Evolutionary conservation across 2,329 filamentous ascomycete genomes (phyloP), one percentile per base, ranked within the genome.

Genomic region (Calcarisporium arbuscula): DNA sequence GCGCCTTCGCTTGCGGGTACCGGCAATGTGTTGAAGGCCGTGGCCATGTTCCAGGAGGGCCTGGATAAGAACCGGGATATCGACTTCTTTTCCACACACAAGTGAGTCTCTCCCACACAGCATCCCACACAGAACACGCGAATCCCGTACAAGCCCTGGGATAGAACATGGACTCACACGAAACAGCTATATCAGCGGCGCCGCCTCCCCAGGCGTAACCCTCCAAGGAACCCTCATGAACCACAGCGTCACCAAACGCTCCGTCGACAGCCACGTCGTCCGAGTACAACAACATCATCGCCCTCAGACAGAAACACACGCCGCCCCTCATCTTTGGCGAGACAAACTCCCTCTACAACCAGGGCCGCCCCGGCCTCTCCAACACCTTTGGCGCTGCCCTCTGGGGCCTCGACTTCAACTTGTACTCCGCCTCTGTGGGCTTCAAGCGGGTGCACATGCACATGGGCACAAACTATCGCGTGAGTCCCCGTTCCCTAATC

Each of bases 361-460:
- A 81, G 57, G 78, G 77, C 35, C 64, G 65, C 6, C 72, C 76
- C 0, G 76, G 77, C 0, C 60, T 82, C 14, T 79, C 74, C 25
- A 77, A 82, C 57, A 65, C 73, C 1, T 82, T 82, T 50, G 78
- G 77, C 22, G 77, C 77, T 8, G 75, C 77, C 8, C 70, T 82
- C 14, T 82, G 77, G 77, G 72, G 64, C 17, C 48, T 80, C 10
- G 77, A 82, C 53, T 81, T 79, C 58, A 72, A 71, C 43, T 60
- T 81, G 6, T 74, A 70, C 49, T 66, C 65, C 34, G 77, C 77
- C 2, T 60, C 68, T 0, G 65, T 66, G 3, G 70, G 70, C 12
- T 71, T 82, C 54, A 58, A 59, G 28, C 67, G 77, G 15, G 65
- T 76, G 3, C 74, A 80, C 49, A 75, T 81, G 72, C 78, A 82